phyloP scores from a whole-genome alignment of 805 yeast species.

The Ogataea corticis region DNA sequence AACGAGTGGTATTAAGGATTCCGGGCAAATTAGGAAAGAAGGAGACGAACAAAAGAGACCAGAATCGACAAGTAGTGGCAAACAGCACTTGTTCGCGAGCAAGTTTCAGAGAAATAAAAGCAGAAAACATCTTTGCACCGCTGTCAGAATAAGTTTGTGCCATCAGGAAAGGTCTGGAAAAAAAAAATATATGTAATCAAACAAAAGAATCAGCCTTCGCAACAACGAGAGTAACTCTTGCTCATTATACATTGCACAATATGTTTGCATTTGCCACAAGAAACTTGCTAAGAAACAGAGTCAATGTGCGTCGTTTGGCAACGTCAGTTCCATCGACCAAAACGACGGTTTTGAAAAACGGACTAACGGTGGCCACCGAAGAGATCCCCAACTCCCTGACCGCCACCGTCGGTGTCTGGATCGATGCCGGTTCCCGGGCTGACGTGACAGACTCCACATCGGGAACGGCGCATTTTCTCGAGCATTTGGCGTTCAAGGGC shows the following conservation, averaged over 20 bases:
- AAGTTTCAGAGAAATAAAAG: background rate
- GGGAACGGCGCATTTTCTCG: conserved; percentile 97
- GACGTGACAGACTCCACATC: conserved; percentile 76
- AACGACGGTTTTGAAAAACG: conserved; percentile 82
- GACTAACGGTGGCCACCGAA: conserved; percentile 93
- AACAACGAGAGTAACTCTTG: no score
- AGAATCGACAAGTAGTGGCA: conserved; percentile 1
- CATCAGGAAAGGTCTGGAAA: conserved; percentile 7
- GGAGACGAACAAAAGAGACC: background rate
- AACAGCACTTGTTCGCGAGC: conserved; percentile 1
- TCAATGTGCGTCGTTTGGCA: conserved; percentile 13
- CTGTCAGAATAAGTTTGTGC: conserved; percentile 3
- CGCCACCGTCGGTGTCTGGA: conserved; percentile 98
- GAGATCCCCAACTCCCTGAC: conserved; percentile 82
- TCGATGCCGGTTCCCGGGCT: conserved; percentile 97
- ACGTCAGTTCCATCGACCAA: conserved; percentile 46
- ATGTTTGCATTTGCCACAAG: conserved; percentile 9
- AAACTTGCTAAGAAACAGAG: background rate
- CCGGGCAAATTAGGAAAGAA: background rate
- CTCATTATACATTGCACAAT: no score
- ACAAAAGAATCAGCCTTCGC: no score
- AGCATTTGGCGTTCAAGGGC: conserved; percentile 96
- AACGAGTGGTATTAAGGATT: no score
- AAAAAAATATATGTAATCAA: background rate
- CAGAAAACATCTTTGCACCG: background rate